Percentiles rank a stretch among this genome's conserved stretches.
phyloP scores from a whole-genome alignment of 495 filamentous ascomycete genomes.

The Neurospora cerealis region DNA sequence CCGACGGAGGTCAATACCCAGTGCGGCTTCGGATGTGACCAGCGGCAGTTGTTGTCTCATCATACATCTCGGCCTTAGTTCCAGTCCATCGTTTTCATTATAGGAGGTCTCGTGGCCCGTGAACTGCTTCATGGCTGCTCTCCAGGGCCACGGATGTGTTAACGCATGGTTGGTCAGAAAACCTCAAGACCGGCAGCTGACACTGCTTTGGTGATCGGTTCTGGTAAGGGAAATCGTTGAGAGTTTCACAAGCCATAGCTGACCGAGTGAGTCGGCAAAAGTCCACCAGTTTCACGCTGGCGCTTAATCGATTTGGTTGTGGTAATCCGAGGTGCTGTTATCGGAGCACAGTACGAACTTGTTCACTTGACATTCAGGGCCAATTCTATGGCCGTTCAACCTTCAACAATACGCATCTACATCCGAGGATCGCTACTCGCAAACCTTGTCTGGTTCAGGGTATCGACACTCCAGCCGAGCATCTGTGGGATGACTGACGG shows the following conservation, averaged over 20 bases:
- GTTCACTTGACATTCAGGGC: not conserved
- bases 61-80: not conserved
- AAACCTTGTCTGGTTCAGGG: not conserved
- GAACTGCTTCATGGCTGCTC: not conserved
- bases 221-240: not conserved
- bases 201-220: not conserved
- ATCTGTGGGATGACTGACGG: not conserved
- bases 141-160: conserved; percentile 2
- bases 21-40: not conserved
- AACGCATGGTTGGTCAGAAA: conserved; percentile 1
- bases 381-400: not conserved
- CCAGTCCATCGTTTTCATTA: not conserved
- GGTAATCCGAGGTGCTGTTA: not conserved
- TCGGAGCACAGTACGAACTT: not conserved
- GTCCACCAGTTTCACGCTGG: not conserved
- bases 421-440: not conserved
- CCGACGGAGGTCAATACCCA: not conserved
- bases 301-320: not conserved
- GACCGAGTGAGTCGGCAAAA: not conserved
- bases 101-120: not conserved
- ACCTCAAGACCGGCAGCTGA: not conserved
- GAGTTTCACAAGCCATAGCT: not conserved
- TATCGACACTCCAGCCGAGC: not conserved
- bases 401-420: not conserved
- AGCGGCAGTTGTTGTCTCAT: not conserved